These are phyloP conservation scores for Pythium aristosporum DNA, from an alignment of 352 stramenopile genomes.

Conservation along the genomic window DNA sequence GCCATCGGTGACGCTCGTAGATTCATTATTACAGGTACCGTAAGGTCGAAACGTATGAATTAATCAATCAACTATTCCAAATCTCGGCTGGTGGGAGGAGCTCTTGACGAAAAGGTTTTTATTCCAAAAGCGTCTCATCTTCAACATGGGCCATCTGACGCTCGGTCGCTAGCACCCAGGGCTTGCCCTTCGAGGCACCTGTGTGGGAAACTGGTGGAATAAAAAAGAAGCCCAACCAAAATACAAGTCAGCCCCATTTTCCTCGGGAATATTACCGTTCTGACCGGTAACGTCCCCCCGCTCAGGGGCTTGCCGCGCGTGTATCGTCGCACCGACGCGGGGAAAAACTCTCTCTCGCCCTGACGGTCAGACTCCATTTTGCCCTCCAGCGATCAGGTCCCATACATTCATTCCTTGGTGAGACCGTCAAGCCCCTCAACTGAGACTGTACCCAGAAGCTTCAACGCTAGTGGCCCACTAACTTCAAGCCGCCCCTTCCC, in stretches of 20 bases:
- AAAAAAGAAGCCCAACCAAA: constrained; percentile 6
- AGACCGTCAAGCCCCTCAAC: no score
- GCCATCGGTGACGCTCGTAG: no score
- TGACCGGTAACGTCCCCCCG: no score
- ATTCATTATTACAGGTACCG: not conserved
- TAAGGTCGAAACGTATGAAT: not conserved
- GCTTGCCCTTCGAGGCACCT: not conserved
- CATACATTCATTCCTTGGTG: not conserved
- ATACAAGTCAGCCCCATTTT: no score
- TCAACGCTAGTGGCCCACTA: not conserved
- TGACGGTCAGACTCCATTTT: constrained; percentile 13
- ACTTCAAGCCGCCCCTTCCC: constrained; percentile 22
- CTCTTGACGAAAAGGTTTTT: not conserved
- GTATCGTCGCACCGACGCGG: constrained; percentile 3
- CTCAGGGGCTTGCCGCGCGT: not conserved
- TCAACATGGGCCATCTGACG: constrained; percentile 24
- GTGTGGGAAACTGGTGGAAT: not conserved
- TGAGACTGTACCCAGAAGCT: no score
- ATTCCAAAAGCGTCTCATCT: constrained; percentile 8
- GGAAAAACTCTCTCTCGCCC: not conserved
- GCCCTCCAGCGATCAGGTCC: not conserved
- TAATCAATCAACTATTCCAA: not conserved
- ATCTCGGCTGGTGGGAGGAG: not conserved
- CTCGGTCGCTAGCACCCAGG: not conserved
- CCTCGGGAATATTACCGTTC: no score